Evolutionary conservation across 441 rosid species (phyloP), one percentile per base, ranked within the genome.

Genomic region (Rhodomyrtus psidioides): DNA sequence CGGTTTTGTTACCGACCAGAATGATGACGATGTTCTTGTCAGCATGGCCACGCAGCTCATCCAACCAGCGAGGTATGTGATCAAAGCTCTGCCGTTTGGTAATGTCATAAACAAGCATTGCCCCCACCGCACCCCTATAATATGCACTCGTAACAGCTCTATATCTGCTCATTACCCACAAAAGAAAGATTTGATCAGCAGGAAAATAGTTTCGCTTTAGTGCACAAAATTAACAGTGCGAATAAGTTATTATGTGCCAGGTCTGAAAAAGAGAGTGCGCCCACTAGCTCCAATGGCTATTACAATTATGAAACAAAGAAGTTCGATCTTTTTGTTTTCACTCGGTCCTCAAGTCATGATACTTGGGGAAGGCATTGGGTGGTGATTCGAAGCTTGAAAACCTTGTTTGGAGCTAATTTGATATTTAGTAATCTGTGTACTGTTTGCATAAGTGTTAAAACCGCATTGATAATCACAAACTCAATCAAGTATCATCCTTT

Each of bases 121-220:
- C 96, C 53, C 96, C 96, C 14, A 94, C 94, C 1, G 96, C 95
- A 65, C 96, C 96, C 85, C 96, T 91, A 85, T 94, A 94, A 82
- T 94, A 94, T 27, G 96, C 96, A 86, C 96, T 94, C 4, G 96
- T 94, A 55, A 94, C 96, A 1, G 96, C 96, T 91, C 94, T 91
- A 87, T 94, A 96, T 85, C 99, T 96, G 95, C 84, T 86, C 83
- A 55, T 62, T 58, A 27, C 54, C 56, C 46, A 53, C 53, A 85
- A 42, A n/a, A 57, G 21, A 39, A 39, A 39, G n/a, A 70, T 3
- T 39, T 21, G n/a, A 10, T 70, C 51, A 70, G 79, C 79, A 70
- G n/a, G 12, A 70, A 44, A 21, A 10, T 39, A 10, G 21, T 70
- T 19, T 70, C 9, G 0, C 27, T 70, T 10, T 6, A 39, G 51